Percentiles rank a stretch among this genome's conserved stretches.
These are phyloP conservation scores for Penicillium corylophilum DNA, from an alignment of 2,329 filamentous ascomycete species.

Conservation along the genomic window DNA sequence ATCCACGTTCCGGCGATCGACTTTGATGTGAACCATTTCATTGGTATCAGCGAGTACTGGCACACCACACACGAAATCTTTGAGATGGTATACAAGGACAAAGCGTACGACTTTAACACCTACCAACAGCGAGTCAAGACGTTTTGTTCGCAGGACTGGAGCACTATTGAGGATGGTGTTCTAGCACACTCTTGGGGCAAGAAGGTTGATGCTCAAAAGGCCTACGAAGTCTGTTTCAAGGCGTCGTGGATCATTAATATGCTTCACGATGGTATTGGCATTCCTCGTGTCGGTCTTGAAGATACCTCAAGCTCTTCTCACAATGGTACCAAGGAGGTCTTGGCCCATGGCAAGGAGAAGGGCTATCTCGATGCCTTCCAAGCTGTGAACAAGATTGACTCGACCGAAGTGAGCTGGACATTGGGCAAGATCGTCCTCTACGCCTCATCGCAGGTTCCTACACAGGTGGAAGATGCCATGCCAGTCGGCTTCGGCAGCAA, in stretches of 20 bases:
- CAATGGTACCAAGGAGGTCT: conserved; percentile 71
- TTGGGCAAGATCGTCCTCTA: conserved; percentile 95
- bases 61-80: conserved; percentile 97
- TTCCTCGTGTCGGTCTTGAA: conserved; percentile 81
- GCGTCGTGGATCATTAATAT: conserved; percentile 97
- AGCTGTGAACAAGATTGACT: conserved; percentile 87
- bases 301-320: conserved; percentile 53
- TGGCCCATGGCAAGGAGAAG: conserved; percentile 68
- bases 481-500: conserved; percentile 96
- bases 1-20: conserved; percentile 93
- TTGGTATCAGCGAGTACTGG: conserved; percentile 98
- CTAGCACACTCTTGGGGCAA: conserved; percentile 68
- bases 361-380: conserved; percentile 84
- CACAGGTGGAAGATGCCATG: conserved; percentile 58
- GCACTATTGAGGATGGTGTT: conserved; percentile 67
- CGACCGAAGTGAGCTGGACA: conserved; percentile 94
- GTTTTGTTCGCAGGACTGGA: conserved; percentile 85
- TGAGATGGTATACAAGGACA: conserved; percentile 69
- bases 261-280: conserved; percentile 90
- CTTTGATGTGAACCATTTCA: conserved; percentile 95
- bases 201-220: conserved; percentile 70
- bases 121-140: conserved; percentile 83
- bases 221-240: conserved; percentile 92
- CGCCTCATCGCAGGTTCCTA: conserved; percentile 81
- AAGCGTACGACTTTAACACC: conserved; percentile 83